Conservation (phyloP, 495 filamentous ascomycete species). For the Neurospora africana region DNA sequence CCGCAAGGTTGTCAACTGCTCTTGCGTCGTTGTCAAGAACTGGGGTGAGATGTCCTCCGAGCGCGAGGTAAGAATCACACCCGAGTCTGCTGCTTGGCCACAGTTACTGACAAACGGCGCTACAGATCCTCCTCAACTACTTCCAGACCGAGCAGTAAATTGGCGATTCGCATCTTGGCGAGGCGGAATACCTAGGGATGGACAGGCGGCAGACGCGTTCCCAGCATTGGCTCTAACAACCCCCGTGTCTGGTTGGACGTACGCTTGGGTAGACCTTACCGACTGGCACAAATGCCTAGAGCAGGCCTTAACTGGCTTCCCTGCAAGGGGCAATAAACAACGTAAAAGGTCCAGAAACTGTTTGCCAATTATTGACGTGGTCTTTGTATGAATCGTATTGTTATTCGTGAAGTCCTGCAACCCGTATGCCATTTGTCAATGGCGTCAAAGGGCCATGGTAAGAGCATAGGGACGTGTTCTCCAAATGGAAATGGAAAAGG, state of each 20-base stretch:
- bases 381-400: neutral
- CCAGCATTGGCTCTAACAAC: neutral
- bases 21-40: slow-evolving; percentile 96
- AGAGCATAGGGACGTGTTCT: neutral
- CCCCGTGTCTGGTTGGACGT: slow-evolving; percentile 19
- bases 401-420: neutral
- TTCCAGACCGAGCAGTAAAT: slow-evolving; percentile 75
- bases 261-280: slow-evolving; percentile 22
- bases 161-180: neutral
- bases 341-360: neutral
- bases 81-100: neutral
- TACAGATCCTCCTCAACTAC: slow-evolving; percentile 93
- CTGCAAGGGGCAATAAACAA: slow-evolving; percentile 19
- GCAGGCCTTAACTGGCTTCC: slow-evolving; percentile 11
- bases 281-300: slow-evolving; percentile 25
- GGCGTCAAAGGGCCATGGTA: neutral
- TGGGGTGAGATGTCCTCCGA: slow-evolving; percentile 99
- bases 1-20: slow-evolving; percentile 99
- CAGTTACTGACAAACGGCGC: neutral
- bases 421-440: neutral
- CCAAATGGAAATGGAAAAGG: neutral
- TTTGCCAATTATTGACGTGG: neutral
- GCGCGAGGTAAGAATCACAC: slow-evolving; percentile 32
- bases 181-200: neutral
- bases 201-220: neutral